Evolutionary conservation across 1,284 basidiomycete species (phyloP).

Genomic region (Apiotrichum sp.): DNA sequence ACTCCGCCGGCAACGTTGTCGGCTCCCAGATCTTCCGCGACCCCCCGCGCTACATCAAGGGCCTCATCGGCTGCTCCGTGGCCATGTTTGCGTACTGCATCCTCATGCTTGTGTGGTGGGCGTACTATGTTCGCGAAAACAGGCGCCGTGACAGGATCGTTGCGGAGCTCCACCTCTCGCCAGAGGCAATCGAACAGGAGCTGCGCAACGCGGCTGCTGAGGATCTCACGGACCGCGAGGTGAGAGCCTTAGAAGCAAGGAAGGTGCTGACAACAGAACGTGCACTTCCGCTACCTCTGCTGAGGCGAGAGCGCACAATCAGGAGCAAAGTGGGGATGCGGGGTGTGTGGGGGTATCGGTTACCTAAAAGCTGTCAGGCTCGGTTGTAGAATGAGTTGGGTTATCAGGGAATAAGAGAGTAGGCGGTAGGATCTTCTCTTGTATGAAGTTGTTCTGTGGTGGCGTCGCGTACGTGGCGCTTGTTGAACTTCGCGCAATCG

Average conservation of each 20-base stretch:
- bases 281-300: constrained; percentile 12
- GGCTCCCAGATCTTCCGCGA: constrained; percentile 10
- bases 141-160: neutral
- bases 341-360: too few relatives aligned
- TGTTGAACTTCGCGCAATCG: too few relatives aligned
- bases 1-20: constrained; percentile 12
- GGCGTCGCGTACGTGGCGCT: too few relatives aligned
- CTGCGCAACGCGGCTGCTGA: neutral
- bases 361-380: too few relatives aligned
- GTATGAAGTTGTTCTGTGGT: too few relatives aligned
- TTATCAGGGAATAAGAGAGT: too few relatives aligned
- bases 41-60: constrained; percentile 3
- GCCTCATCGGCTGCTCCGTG: neutral
- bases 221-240: constrained; percentile 3
- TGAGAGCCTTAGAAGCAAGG: neutral
- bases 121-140: constrained; percentile 2
- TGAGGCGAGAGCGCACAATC: neutral
- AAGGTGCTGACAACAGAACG: constrained; percentile 3
- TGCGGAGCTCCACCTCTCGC: neutral
- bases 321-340: too few relatives aligned
- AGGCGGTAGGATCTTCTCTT: too few relatives aligned
- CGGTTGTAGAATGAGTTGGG: too few relatives aligned
- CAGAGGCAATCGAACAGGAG: neutral
- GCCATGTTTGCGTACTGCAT: neutral
- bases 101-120: neutral